Percentiles rank a stretch among this genome's conserved stretches.
phyloP scores from a whole-genome alignment of 441 rosid species.

The Populus trichocarpa region DNA sequence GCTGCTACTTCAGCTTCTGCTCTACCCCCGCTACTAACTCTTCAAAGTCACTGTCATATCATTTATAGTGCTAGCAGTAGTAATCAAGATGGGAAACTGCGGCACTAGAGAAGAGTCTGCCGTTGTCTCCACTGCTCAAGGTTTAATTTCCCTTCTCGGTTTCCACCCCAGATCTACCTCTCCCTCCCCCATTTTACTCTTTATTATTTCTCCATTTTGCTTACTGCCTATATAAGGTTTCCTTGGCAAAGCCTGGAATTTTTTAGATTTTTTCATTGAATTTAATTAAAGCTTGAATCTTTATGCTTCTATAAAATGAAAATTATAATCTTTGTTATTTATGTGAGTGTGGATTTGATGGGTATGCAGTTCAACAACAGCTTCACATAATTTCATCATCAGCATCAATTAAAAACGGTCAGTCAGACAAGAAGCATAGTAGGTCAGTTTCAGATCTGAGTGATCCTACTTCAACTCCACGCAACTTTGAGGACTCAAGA shows the following conservation, averaged over 20 bases:
- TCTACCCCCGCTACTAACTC: neutral
- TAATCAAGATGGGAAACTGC: slow-evolving; percentile 74
- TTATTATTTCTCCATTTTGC: neutral
- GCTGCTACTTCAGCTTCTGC: neutral
- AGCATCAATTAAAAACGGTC: slow-evolving; percentile 25
- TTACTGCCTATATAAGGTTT: neutral
- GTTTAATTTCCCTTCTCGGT: slow-evolving; percentile 24
- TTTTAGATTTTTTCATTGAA: neutral
- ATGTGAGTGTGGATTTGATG: neutral
- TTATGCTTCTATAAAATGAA: neutral
- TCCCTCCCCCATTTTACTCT: neutral
- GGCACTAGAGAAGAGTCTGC: slow-evolving; percentile 97
- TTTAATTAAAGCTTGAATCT: neutral
- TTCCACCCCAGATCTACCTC: slow-evolving; percentile 3
- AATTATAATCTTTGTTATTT: neutral
- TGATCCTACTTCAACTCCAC: slow-evolving; percentile 70
- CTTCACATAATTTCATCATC: slow-evolving; percentile 49
- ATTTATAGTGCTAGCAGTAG: neutral
- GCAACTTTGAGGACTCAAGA: slow-evolving; percentile 60
- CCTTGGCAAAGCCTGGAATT: neutral
- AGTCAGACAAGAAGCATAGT: slow-evolving; percentile 55
- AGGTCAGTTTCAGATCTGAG: slow-evolving; percentile 93
- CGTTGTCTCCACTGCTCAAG: slow-evolving; percentile 83
- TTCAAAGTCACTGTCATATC: slow-evolving; percentile 12
- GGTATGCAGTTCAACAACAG: slow-evolving; percentile 64